These are phyloP conservation scores for Paraglomus occultum DNA, from an alignment of 192 early-diverging fungal genomes.

Conservation along the genomic window DNA sequence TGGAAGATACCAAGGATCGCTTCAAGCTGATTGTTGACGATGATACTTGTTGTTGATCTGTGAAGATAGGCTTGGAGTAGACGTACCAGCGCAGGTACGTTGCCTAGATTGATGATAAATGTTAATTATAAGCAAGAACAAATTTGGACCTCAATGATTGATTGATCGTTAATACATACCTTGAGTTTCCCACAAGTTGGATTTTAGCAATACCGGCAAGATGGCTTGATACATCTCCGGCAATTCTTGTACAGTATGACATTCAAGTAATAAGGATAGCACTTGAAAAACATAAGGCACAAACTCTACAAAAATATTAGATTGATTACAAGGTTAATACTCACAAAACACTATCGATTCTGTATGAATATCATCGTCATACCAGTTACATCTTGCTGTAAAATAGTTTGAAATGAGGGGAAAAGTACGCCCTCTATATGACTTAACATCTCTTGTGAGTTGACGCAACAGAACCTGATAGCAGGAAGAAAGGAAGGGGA, in stretches of 20 bases:
- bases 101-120: conserved; percentile 49
- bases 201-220: conserved; percentile 76
- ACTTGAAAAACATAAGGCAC: conserved; percentile 98
- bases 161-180: conserved; percentile 38
- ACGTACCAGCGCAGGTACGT: conserved; percentile 91
- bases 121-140: background rate
- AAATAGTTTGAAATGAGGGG: conserved; percentile 84
- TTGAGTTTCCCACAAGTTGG: conserved; percentile 83
- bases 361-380: background rate
- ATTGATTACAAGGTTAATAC: background rate
- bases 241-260: conserved; percentile 63
- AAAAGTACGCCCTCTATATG: conserved; percentile 89
- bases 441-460: conserved; percentile 61
- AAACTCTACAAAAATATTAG: conserved; percentile 63
- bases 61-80: conserved; percentile 84
- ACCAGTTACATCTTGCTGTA: conserved; percentile 76
- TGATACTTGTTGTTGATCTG: conserved; percentile 67
- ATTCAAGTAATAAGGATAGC: conserved; percentile 80
- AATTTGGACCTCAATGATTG: background rate
- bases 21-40: conserved; percentile 67
- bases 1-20: conserved; percentile 93
- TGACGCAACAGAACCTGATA: conserved; percentile 74
- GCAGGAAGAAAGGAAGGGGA: no score
- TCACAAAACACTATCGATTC: background rate
- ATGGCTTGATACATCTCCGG: conserved; percentile 72